Percentiles rank a stretch among this genome's conserved stretches.
phyloP scores from a whole-genome alignment of 1,139 yeast species.

The Pichia sp. region DNA sequence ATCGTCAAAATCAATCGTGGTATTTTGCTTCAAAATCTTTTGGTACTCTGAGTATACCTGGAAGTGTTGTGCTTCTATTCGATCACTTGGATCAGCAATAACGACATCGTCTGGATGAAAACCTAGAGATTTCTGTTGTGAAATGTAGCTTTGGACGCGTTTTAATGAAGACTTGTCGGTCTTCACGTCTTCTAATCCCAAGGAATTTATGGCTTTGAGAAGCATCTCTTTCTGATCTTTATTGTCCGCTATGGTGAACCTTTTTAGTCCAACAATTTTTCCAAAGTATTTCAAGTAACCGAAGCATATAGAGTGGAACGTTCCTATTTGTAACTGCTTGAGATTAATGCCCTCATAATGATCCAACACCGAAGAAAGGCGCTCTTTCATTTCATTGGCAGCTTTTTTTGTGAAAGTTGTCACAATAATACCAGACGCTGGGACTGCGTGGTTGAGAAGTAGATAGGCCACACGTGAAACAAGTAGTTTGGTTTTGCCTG shows the following conservation, averaged over 20 bases:
- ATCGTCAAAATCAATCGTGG: slow-evolving; percentile 78
- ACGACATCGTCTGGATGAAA: slow-evolving; percentile 35
- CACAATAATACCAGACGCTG: slow-evolving; percentile 64
- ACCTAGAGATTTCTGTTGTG: slow-evolving; percentile 17
- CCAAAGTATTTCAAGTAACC: slow-evolving; percentile 59
- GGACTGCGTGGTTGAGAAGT: slow-evolving; percentile 44
- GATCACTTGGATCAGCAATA: slow-evolving; percentile 19
- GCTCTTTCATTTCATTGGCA: slow-evolving; percentile 71
- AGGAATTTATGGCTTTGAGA: slow-evolving; percentile 35
- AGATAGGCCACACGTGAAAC: slow-evolving; percentile 75
- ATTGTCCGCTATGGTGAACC: slow-evolving; percentile 61
- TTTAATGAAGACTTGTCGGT: slow-evolving; percentile 23
- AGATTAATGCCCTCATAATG: slow-evolving; percentile 35
- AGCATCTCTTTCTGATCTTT: slow-evolving; percentile 54
- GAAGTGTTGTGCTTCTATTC: slow-evolving; percentile 5
- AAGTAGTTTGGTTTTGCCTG: slow-evolving; percentile 78
- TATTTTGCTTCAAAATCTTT: slow-evolving; percentile 37
- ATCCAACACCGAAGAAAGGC: slow-evolving; percentile 45
- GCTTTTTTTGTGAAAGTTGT: slow-evolving; percentile 92
- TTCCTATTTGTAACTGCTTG: slow-evolving; percentile 61
- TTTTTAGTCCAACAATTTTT: slow-evolving; percentile 41
- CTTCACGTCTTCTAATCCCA: slow-evolving; percentile 22
- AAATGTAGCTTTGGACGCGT: slow-evolving; percentile 9
- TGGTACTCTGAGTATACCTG: slow-evolving; percentile 53
- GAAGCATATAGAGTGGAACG: slow-evolving; percentile 79